Evolutionary conservation across 352 stramenopile species (phyloP).

Genomic region (Pythium grandisporangium): DNA sequence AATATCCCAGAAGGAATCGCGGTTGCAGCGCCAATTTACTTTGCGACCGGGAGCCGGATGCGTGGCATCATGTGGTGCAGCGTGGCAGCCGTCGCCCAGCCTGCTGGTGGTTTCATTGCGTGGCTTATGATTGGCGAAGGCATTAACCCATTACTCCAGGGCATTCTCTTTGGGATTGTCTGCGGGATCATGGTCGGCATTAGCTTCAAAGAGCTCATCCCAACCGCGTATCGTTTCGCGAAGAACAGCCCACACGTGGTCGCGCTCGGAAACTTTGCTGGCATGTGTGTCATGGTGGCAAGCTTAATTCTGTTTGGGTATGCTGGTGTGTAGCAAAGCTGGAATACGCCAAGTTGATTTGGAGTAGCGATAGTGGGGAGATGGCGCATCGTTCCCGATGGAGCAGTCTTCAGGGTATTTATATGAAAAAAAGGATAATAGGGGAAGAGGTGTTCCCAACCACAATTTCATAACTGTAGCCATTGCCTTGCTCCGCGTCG

Average conservation of each 20-base stretch:
- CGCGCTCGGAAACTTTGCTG: constrained; percentile 44
- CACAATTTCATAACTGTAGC: no score
- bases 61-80: constrained; percentile 91
- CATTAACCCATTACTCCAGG: constrained; percentile 80
- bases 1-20: constrained; percentile 96
- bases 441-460: no score
- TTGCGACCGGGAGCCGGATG: constrained; percentile 88
- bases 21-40: constrained; percentile 95
- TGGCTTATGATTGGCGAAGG: constrained; percentile 37
- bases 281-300: constrained; percentile 63
- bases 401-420: no score
- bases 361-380: no score
- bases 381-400: no score
- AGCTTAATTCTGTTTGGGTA: constrained; percentile 58
- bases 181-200: constrained; percentile 73
- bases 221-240: background rate
- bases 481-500: no score
- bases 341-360: no score
- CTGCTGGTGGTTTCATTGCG: constrained; percentile 85
- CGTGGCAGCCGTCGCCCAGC: constrained; percentile 86
- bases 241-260: constrained; percentile 17
- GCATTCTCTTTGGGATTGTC: constrained; percentile 75
- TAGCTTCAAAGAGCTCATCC: constrained; percentile 79
- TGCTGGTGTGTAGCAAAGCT: constrained; percentile 5
- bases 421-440: no score